Base-by-base conservation (phyloP, 139 green algal species). In the Picochlorum sp. region DNA sequence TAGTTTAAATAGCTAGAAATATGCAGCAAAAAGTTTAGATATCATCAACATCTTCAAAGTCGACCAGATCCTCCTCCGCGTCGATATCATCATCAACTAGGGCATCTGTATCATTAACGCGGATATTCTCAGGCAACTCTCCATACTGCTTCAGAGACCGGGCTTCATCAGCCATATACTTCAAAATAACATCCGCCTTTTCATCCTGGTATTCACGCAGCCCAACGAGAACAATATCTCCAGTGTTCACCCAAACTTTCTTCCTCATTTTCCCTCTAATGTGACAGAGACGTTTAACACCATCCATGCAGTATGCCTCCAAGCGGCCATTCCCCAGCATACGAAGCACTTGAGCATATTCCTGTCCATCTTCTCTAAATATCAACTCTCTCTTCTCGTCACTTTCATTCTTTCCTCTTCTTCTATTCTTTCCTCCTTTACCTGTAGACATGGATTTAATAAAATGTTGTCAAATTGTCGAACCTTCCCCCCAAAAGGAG, bases 181-280 rank as follows among this genome's bases (percentile, higher is more conserved):
- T 99, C 40, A 96, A 74, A 63, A 99, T 99, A 50, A 99, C 93
- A 69, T 99, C 93, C 2, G 88, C 93, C 74, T 99, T 99, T 44
- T 97, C 93, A 62, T 99, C 93, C 74, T 99, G 93, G 74, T 94
- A 99, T 31, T 98, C 93, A n/a, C 93, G 80, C 53, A 99, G 75
- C 10, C 93, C 93, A 22, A 99, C 73, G 31, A 99, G 68, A 37
- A 99, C 86, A 57, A 99, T 94, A 68, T 99, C 93, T 36, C 93
- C 93, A 26, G 73, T 74, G 57, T 82, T 85, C 7, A 95, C 84
- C 83, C 89, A 92, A 12, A 97, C 91, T 77, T 99, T 99, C 74
- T 99, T 99, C 6, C 94, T 72, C 93, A 99, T 98, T 79, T 99
- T 99, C 43, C 93, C 93, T 37, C 93, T 82, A 55, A 99, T 99